A percentile compares a stretch with the other conserved stretches of the same genome.
Conservation (phyloP, 1,284 basidiomycete genomes). For the Leccinum cinnamomeum region DNA sequence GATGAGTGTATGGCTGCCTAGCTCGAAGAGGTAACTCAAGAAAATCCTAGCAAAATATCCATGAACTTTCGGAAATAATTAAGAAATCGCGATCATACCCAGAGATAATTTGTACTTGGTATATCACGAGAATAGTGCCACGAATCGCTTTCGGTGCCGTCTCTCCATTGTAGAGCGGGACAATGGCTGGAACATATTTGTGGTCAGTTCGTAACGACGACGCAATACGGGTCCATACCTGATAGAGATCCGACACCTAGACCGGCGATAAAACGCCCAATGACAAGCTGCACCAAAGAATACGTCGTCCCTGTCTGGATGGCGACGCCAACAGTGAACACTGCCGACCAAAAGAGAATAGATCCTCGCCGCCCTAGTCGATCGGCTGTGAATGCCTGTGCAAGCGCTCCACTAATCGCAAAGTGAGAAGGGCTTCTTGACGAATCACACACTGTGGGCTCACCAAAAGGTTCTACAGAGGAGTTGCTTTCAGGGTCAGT, state of each 20-base stretch:
- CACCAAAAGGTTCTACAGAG: slow-evolving; percentile 58
- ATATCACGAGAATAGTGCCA: slow-evolving; percentile 71
- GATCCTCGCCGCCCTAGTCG: slow-evolving; percentile 68
- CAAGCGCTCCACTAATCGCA: slow-evolving; percentile 57
- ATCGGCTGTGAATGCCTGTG: slow-evolving; percentile 76
- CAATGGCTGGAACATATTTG: slow-evolving; percentile 52
- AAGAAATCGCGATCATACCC: slow-evolving; percentile 43
- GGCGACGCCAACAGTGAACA: slow-evolving; percentile 70
- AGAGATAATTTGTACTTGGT: slow-evolving; percentile 74
- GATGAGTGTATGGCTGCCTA: slow-evolving; percentile 52
- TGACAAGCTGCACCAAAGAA: slow-evolving; percentile 64
- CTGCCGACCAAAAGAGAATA: slow-evolving; percentile 74
- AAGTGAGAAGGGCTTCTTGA: slow-evolving; percentile 9
- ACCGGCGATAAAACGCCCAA: slow-evolving; percentile 70
- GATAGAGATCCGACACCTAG: slow-evolving; percentile 79
- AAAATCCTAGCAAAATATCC: slow-evolving; percentile 43
- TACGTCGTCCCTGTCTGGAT: slow-evolving; percentile 67
- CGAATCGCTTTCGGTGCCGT: slow-evolving; percentile 75
- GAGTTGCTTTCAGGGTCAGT: background rate
- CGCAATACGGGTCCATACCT: slow-evolving; percentile 38
- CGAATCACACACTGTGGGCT: slow-evolving; percentile 14
- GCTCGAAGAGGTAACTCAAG: slow-evolving; percentile 25
- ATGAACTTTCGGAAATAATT: background rate
- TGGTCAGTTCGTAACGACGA: background rate
- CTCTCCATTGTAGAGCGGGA: slow-evolving; percentile 81